Base-by-base conservation (phyloP, 306 rosid species). In the Vicia villosa region DNA sequence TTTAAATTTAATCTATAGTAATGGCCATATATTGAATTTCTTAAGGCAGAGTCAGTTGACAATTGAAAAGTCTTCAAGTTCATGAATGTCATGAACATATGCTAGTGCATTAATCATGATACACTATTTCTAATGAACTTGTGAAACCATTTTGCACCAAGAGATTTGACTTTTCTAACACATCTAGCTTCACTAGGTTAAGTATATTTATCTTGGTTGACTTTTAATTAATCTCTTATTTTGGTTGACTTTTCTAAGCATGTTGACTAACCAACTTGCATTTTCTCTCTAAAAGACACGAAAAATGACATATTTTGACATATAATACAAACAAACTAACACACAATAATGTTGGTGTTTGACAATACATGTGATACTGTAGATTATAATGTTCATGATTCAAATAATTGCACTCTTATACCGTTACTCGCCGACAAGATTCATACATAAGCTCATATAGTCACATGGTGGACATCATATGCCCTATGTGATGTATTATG, bases 401-500 rank as follows among this genome's bases (percentile, higher is more conserved):
- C 37, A 1, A 34, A 13, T n/a, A 32, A 17, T 7, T 10, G 21
- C 41, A 32, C 2, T 59, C 45, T 3, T 32, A n/a, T 58, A 58
- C 8, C 36, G 17, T 55, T 58, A 58, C 63, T 14, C 20, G 20
- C 16, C 9, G 63, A 40, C 62, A 68, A 17, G 50, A 45, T 55
- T 63, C 57, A 8, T 2, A 55, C 21, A 32, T 12, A 60, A 76
- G 46, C 37, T 71, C 42, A 40, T 22, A 52, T 50, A 42, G 60
- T 68, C 64, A 64, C 52, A 75, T 69, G 82, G 76, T 60, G 74
- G 56, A 8, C 66, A 67, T 41, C 72, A 65, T 47, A 50, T 50
- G 13, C 13, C 82, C 79, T 37, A 46, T 59, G 45, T 70, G 19
- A 43, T 52, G 46, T 75, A 47, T 13, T 17, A 11, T 83, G 87